phyloP scores from a whole-genome alignment of 2,329 filamentous ascomycete genomes.

The Xylaria sp. region DNA sequence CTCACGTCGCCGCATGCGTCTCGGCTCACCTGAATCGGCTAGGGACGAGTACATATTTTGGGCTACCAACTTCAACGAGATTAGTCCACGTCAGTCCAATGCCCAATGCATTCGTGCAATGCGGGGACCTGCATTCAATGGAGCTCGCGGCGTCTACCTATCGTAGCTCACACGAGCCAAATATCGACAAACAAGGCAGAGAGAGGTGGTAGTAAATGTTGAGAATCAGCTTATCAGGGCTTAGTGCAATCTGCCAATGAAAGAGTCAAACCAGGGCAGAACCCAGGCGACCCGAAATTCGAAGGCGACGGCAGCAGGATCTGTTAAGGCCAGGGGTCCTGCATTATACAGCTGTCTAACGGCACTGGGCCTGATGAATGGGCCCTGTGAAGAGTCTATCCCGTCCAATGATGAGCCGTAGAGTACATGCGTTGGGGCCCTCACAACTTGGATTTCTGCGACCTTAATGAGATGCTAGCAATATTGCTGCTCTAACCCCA shows the following conservation, averaged over 20 bases:
- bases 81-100: slow-evolving; percentile 31
- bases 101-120: slow-evolving; percentile 29
- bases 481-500: slow-evolving; percentile 24
- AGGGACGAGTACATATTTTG: slow-evolving; percentile 32
- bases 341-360: slow-evolving; percentile 24
- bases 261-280: slow-evolving; percentile 6
- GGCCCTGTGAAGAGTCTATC: slow-evolving; percentile 2
- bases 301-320: slow-evolving; percentile 18
- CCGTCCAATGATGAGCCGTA: slow-evolving; percentile 21
- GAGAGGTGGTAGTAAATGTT: background rate
- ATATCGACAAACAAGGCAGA: slow-evolving; percentile 10
- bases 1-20: slow-evolving; percentile 37
- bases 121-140: slow-evolving; percentile 35
- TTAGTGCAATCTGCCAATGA: slow-evolving; percentile 10
- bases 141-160: slow-evolving; percentile 14
- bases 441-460: slow-evolving; percentile 19
- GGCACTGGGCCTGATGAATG: slow-evolving; percentile 19
- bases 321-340: slow-evolving; percentile 18
- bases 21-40: slow-evolving; percentile 36
- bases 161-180: slow-evolving; percentile 8
- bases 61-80: slow-evolving; percentile 30
- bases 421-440: slow-evolving; percentile 11
- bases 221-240: slow-evolving; percentile 26
- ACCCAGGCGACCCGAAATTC: slow-evolving; percentile 5
- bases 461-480: slow-evolving; percentile 23